Evolutionary conservation across 805 yeast species (phyloP), one percentile per base, ranked within the genome.

Genomic region (Candida pseudoglaebosa): DNA sequence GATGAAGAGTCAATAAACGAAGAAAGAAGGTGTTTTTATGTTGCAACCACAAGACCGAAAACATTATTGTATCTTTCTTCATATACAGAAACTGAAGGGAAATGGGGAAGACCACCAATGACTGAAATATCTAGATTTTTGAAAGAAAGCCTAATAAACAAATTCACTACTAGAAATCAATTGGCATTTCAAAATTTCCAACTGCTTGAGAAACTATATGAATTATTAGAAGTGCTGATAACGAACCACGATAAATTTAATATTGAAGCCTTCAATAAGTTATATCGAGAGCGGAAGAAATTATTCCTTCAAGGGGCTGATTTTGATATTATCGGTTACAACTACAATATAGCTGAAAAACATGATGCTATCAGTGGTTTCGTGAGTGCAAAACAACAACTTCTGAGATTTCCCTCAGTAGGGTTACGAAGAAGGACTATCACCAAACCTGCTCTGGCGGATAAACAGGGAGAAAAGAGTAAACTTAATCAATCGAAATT

Each of bases 1-100:
- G 48, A 52, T 12, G 61, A 56, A 12, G 63, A 61, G 26, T 45
- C 57, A 1, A 39, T 77, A 2, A 74, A 83, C 46, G 98, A 91
- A 59, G 97, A 89, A 52, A 62, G 95, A 39, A 59, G 98, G 36
- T 77, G 91, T 48, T 73, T 89, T 42, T 93, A 87, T 57, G 99
- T 93, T 9, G 95, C 96, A 0, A 67, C 82, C 32, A 91, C 96
- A 0, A 70, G 99, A 46, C 95, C 96, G 0, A 82, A 84, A 55
- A 59, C 59, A 3, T 50, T 80, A 17, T 54, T 82, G 8, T 77
- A 73, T 47, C 47, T 82, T 3, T 63, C 73, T 4, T 59, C 68
- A 1, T 50, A 48, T 32, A 45, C 40, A 4, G 57, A 53, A 28
- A 18, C 22, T 8, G 40, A 28, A 10, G 49, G 41, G 14, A 50